Percentiles rank a stretch among this genome's conserved stretches.
These are phyloP conservation scores for Pisolithus marmoratus DNA, from an alignment of 768 basidiomycete species.

Conservation along the genomic window DNA sequence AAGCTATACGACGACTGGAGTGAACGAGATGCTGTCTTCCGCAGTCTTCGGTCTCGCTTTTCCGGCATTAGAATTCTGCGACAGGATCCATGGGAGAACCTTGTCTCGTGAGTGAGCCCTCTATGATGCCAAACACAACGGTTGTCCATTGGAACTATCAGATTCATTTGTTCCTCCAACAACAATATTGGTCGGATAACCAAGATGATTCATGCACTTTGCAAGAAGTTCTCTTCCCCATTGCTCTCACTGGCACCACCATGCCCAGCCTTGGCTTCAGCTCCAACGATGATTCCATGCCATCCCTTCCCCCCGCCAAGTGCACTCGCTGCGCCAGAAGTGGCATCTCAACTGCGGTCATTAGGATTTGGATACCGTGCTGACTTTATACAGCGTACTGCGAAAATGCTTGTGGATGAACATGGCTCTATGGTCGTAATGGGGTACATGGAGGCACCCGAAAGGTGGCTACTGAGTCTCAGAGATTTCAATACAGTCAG, in stretches of 20 bases:
- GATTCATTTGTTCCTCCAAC: constrained; percentile 97
- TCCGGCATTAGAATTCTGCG: constrained; percentile 80
- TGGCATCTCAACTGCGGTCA: constrained; percentile 59
- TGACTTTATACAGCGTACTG: constrained; percentile 79
- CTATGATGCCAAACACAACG: neutral
- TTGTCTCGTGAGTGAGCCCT: constrained; percentile 69
- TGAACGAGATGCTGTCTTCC: constrained; percentile 68
- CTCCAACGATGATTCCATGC: constrained; percentile 39
- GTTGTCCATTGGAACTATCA: constrained; percentile 22
- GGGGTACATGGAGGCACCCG: constrained; percentile 40
- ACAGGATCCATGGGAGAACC: constrained; percentile 95
- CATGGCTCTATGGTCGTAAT: constrained; percentile 28
- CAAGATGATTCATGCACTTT: constrained; percentile 85
- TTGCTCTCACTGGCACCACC: constrained; percentile 48
- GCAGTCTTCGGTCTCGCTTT: constrained; percentile 55
- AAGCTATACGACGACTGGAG: constrained; percentile 76
- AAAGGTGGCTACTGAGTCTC: constrained; percentile 55
- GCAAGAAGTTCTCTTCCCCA: constrained; percentile 66
- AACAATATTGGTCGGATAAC: constrained; percentile 95
- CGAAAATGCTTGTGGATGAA: constrained; percentile 64
- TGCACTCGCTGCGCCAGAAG: constrained; percentile 50
- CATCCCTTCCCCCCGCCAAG: constrained; percentile 85
- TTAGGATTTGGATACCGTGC: constrained; percentile 97
- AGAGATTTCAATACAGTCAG: constrained; percentile 43
- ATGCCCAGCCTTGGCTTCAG: constrained; percentile 19